These are phyloP conservation scores for Betula pendula DNA, from an alignment of 306 rosid genomes.

Conservation along the genomic window DNA sequence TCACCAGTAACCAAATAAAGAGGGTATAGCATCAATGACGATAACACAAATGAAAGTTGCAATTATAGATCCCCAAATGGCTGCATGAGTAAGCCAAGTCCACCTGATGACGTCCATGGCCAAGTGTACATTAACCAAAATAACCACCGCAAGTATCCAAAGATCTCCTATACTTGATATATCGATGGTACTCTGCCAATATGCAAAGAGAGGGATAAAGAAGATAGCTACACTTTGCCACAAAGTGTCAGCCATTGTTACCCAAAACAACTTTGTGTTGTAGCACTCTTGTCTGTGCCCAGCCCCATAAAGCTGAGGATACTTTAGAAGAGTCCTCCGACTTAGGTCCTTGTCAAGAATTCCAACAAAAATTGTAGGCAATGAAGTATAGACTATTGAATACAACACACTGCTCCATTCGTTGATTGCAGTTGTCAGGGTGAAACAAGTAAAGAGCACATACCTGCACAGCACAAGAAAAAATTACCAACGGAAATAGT, in stretches of 20 bases:
- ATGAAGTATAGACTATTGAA: slow-evolving; percentile 72
- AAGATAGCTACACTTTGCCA: slow-evolving; percentile 88
- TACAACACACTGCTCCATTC: slow-evolving; percentile 90
- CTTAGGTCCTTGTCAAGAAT: slow-evolving; percentile 95
- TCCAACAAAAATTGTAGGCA: slow-evolving; percentile 87
- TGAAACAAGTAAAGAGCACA: slow-evolving; percentile 69
- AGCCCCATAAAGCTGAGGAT: slow-evolving; percentile 87
- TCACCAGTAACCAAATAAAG: slow-evolving; percentile 78
- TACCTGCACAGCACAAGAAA: slow-evolving; percentile 53
- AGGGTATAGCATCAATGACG: slow-evolving; percentile 66
- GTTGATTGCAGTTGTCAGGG: slow-evolving; percentile 79
- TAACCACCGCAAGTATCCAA: slow-evolving; percentile 83
- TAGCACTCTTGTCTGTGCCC: slow-evolving; percentile 86
- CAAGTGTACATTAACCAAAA: slow-evolving; percentile 84
- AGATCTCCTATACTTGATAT: slow-evolving; percentile 86
- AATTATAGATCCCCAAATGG: slow-evolving; percentile 83
- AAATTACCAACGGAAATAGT: slow-evolving; percentile 11
- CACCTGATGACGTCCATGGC: slow-evolving; percentile 91
- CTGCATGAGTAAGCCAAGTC: slow-evolving; percentile 74
- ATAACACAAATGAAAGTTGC: slow-evolving; percentile 71
- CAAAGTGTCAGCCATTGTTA: slow-evolving; percentile 71
- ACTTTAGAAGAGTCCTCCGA: slow-evolving; percentile 62
- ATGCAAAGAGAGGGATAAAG: slow-evolving; percentile 71
- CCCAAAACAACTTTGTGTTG: slow-evolving; percentile 79
- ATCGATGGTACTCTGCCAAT: slow-evolving; percentile 66